Conservation (phyloP, 129 eudicot genomes). For the Flaveria linearis region DNA sequence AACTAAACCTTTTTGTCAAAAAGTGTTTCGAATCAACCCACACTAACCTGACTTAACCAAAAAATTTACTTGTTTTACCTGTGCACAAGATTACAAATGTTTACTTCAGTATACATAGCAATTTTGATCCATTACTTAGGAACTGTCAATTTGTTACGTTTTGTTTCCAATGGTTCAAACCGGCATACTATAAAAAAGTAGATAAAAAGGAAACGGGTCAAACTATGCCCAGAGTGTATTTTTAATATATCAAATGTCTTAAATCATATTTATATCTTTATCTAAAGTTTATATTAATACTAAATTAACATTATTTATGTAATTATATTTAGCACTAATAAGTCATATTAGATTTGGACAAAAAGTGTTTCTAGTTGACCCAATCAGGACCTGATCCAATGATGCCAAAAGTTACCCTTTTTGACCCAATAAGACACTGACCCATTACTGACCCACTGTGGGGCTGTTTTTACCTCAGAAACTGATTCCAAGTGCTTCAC, state of each 20-base stretch:
- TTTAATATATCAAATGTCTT: background rate
- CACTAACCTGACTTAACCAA: background rate
- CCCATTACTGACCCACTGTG: background rate
- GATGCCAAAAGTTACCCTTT: background rate
- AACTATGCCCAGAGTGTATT: background rate
- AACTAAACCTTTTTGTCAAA: background rate
- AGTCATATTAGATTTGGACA: background rate
- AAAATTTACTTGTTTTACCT: background rate
- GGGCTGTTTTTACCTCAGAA: slow-evolving; percentile 48
- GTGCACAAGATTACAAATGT: background rate
- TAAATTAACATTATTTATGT: background rate
- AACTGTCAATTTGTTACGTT: background rate
- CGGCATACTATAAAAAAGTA: background rate
- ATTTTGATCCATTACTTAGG: background rate
- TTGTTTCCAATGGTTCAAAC: background rate
- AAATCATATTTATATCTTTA: background rate
- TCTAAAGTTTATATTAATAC: background rate
- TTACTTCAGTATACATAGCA: background rate
- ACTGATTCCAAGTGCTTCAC: slow-evolving; percentile 58
- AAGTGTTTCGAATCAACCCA: background rate
- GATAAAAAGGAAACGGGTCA: background rate
- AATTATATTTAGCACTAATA: background rate
- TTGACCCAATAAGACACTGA: background rate
- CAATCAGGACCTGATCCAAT: background rate
- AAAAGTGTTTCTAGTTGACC: background rate